Evolutionary conservation across 2,329 filamentous ascomycete species (phyloP), one percentile per base, ranked within the genome.

Genomic region (Phyllosticta citrichinensis): DNA sequence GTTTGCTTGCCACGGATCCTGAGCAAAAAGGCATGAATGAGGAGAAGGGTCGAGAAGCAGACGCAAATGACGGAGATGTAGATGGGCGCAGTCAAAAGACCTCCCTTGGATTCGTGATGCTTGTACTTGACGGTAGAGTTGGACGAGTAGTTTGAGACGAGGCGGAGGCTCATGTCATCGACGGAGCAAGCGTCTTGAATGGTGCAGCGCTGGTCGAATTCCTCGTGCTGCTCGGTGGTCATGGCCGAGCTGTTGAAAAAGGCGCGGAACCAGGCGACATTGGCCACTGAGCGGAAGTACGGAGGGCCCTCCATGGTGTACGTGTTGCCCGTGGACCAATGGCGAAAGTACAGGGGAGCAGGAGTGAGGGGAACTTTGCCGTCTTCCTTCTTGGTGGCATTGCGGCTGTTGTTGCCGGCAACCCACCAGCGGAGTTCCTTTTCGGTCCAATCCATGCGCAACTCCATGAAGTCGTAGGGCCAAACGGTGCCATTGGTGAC

Each of bases 201-300:
- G 19, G 66, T 61, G 57, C 74, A 77, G 33, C 67, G 66, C 3
- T 63, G 57, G 24, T 68, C 65, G 57, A 73, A 75, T 6, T 67
- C 64, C 11, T 66, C 63, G 27, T 63, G 66, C 5, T 65, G 63
- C 12, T 69, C 64, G 19, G 69, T 59, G 9, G 69, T 76, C 67
- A 71, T 75, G 8, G 71, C 64, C 1, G 78, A 79, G 0, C 77
- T 77, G 64, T 80, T 80, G 72, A 80, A 80, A 65, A 80, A 80
- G 27, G 76, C 68, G n/a, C 78, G 73, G 10, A 76, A 71, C 75
- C 76, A 80, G 8, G 70, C 75, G 33, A 80, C 66, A 24, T 75
- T 75, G 5, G 78, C 78, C 20, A 69, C 65, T 2, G 76, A 73
- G n/a, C 66, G 67, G 20, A 69, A 70, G 17, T 51, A 55, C 1